Base-by-base conservation (phyloP, 2,329 filamentous ascomycete species). In the Claviceps humidiphila region DNA sequence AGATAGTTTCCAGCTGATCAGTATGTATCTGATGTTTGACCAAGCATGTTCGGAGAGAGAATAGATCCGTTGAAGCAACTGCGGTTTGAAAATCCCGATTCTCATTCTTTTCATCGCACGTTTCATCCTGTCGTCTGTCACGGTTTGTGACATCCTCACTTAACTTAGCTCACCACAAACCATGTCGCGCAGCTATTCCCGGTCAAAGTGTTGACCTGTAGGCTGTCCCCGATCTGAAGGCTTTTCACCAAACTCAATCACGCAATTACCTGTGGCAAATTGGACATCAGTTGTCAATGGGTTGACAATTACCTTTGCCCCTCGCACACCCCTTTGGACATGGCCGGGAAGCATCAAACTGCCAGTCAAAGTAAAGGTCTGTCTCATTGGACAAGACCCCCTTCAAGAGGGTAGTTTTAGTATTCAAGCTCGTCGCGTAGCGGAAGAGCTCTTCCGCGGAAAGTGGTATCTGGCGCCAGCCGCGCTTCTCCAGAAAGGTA, bases 291-390 rank as follows among this genome's bases (percentile, higher is more conserved):
- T 14, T 11, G 13, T 48, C 34, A 45, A 37, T 22, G 6, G 22
- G 37, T 22, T 9, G 5, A 38, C 47, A 53, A 4, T n/a, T 7
- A 8, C 13, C 42, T 8, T 37, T 46, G 6, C 4, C 17, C 37
- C 39, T 49, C 47, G 34, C 9, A 26, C 56, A 56, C 1, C 54
- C 56, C 1, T 14, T 4, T 16, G 55, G 54, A 22, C 55, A 55
- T 2, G 22, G 34, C 20, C 44, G 20, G 13, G 40, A 40, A 0
- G 57, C 54, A 57, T 74, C 64, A 61, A 68, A 78, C 64, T 80
- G 77, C 77, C 76, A 81, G 26, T 59, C 55, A 61, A 80, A 80
- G 55, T 69, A 73, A 6, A 64, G 63, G 61, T 80, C 74, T 42
- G 76, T 80, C 66, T 80, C 77, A 49, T 75, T 73, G 1, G 66